These are phyloP conservation scores for Candida golubevii DNA, from an alignment of 805 yeast species.

Conservation along the genomic window DNA sequence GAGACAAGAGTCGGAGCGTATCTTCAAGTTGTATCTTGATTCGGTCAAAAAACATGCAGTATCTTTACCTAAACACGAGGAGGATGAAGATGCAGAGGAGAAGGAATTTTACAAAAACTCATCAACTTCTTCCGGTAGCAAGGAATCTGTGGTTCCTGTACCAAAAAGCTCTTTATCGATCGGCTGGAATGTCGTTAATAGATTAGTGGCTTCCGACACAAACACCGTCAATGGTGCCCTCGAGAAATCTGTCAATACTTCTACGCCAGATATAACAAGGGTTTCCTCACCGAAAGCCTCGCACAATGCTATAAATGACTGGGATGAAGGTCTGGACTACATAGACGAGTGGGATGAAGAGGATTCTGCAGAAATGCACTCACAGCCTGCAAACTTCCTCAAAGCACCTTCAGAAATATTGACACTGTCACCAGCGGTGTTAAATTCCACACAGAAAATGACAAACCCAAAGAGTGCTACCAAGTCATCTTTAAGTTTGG, in stretches of 20 bases:
- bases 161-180: slow-evolving; percentile 19
- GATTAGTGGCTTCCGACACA: slow-evolving; percentile 25
- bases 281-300: slow-evolving; percentile 23
- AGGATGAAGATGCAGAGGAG: slow-evolving; percentile 36
- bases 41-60: slow-evolving; percentile 37
- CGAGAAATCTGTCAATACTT: slow-evolving; percentile 33
- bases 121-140: slow-evolving; percentile 12
- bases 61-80: slow-evolving; percentile 30
- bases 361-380: not conserved
- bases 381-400: too few relatives aligned
- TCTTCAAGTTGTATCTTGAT: slow-evolving; percentile 55
- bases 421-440: too few relatives aligned
- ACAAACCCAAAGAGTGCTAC: not conserved
- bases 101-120: slow-evolving; percentile 30
- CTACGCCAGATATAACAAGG: slow-evolving; percentile 35
- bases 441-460: not conserved
- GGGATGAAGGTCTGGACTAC: slow-evolving; percentile 19
- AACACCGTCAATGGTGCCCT: slow-evolving; percentile 29
- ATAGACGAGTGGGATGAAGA: slow-evolving; percentile 13
- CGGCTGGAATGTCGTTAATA: slow-evolving; percentile 38
- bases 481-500: slow-evolving; percentile 22
- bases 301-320: slow-evolving; percentile 4
- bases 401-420: too few relatives aligned
- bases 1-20: slow-evolving; percentile 63
- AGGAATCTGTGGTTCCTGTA: not conserved